phyloP scores from a whole-genome alignment of 768 basidiomycete species.

The Lentinula edodes region DNA sequence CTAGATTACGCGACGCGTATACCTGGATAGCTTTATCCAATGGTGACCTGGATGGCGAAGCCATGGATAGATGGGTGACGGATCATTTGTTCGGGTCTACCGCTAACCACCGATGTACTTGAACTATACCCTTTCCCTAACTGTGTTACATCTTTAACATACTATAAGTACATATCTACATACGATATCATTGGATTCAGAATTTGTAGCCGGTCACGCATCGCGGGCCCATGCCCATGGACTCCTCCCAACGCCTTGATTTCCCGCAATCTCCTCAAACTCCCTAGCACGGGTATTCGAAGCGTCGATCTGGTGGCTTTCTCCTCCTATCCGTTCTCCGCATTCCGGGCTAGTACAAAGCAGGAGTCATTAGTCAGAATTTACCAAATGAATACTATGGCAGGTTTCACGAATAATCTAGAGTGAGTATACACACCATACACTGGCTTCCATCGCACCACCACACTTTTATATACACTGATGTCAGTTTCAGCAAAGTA shows the following conservation, averaged over 20 bases:
- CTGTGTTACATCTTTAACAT: too few relatives aligned
- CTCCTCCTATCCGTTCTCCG: constrained; percentile 46
- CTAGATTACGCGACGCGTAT: too few relatives aligned
- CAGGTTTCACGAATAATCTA: not conserved
- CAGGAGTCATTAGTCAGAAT: not conserved
- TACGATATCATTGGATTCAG: not conserved
- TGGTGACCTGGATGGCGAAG: too few relatives aligned
- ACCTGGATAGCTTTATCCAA: too few relatives aligned
- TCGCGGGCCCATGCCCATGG: constrained; percentile 25
- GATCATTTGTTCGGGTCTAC: too few relatives aligned
- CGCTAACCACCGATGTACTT: too few relatives aligned
- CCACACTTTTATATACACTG: not conserved
- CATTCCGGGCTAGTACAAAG: constrained; percentile 46
- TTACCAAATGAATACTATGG: too few relatives aligned
- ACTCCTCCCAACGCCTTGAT: constrained; percentile 19
- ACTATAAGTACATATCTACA: too few relatives aligned
- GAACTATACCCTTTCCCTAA: too few relatives aligned
- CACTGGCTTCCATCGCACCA: not conserved
- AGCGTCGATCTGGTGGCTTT: constrained; percentile 29
- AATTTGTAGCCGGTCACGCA: not conserved
- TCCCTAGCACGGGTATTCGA: constrained; percentile 42
- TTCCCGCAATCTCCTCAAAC: constrained; percentile 37
- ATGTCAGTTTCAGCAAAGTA: too few relatives aligned
- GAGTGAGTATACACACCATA: not conserved
- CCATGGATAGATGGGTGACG: too few relatives aligned